Evolutionary conservation across 306 rosid genomes (phyloP).

Genomic region (Vicia faba): DNA sequence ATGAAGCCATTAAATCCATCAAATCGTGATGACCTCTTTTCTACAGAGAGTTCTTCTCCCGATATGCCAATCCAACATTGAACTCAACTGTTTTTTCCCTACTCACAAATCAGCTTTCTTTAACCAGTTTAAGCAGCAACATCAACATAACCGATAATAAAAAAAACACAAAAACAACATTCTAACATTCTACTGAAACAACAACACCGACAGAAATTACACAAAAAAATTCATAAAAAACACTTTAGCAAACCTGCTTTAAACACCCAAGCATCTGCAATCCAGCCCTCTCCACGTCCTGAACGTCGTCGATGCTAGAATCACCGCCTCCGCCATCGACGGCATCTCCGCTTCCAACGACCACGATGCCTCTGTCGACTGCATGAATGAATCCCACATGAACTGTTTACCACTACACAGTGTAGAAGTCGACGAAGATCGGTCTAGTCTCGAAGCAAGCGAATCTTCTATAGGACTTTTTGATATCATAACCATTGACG

Average conservation of each 20-base stretch:
- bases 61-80: constrained; percentile 73
- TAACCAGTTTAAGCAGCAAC: constrained; percentile 93
- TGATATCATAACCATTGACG: constrained; percentile 59
- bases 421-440: constrained; percentile 79
- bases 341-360: constrained; percentile 46
- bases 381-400: constrained; percentile 70
- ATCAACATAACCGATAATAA: too few species aligned
- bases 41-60: constrained; percentile 88
- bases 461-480: constrained; percentile 64
- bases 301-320: constrained; percentile 64
- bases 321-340: constrained; percentile 54
- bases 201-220: too few species aligned
- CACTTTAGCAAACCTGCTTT: too few species aligned
- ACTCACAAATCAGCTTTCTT: constrained; percentile 84
- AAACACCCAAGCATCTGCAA: too few species aligned
- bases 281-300: constrained; percentile 83
- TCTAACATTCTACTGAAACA: too few species aligned
- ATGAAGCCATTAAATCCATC: constrained; percentile 72
- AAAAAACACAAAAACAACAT: too few species aligned
- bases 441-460: constrained; percentile 64
- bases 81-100: constrained; percentile 71
- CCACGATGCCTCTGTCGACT: constrained; percentile 58
- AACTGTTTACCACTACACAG: constrained; percentile 67
- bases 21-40: constrained; percentile 85
- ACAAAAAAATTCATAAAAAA: too few species aligned